These are phyloP conservation scores for Micromonas commoda DNA, from an alignment of 139 green algal genomes.

Conservation along the genomic window DNA sequence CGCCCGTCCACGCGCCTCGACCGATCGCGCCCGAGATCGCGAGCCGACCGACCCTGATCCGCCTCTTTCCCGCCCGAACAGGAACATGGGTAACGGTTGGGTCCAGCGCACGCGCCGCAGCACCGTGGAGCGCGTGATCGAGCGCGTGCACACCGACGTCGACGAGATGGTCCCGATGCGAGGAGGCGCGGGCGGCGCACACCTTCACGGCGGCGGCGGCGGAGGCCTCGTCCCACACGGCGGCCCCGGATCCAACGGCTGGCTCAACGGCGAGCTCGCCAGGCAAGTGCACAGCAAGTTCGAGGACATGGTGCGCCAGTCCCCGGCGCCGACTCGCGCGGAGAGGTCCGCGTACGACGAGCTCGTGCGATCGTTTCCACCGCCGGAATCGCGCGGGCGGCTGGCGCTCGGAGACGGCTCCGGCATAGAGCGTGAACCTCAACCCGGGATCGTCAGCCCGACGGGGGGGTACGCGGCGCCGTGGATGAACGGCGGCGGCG, in stretches of 20 bases:
- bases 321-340: background rate
- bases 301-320: background rate
- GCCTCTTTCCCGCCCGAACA: background rate
- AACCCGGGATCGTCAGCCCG: too few relatives aligned
- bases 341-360: background rate
- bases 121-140: background rate
- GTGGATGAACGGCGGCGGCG: background rate
- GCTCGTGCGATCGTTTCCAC: background rate
- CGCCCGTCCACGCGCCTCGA: too few relatives aligned
- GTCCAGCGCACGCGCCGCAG: background rate
- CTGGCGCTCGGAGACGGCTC: too few relatives aligned
- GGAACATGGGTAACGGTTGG: background rate
- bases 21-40: too few relatives aligned
- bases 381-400: background rate
- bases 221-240: too few relatives aligned
- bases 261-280: background rate
- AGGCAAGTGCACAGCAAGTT: background rate
- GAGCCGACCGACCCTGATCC: too few relatives aligned
- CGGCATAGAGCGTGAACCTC: background rate
- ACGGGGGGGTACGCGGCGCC: background rate
- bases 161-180: background rate
- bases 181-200: too few relatives aligned
- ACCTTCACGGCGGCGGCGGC: too few relatives aligned
- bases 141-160: background rate
- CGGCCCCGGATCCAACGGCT: too few relatives aligned